These are phyloP conservation scores for Fusarium compactum DNA, from an alignment of 2,329 filamentous ascomycete genomes.

Conservation along the genomic window DNA sequence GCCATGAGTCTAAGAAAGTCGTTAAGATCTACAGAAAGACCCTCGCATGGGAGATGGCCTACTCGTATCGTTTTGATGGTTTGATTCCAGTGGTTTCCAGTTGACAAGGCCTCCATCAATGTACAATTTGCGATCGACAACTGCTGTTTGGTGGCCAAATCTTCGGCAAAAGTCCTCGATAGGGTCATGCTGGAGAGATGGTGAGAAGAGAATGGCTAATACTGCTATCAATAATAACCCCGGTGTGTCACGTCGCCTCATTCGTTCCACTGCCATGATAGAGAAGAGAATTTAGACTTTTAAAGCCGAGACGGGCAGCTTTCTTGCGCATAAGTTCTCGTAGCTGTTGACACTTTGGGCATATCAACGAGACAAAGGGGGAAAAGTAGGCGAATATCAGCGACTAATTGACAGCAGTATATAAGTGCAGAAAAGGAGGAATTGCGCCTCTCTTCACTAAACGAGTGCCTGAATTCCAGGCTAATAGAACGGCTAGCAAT, in stretches of 20 bases:
- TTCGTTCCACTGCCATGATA: background rate
- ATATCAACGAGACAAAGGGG: background rate
- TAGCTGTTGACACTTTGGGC: background rate
- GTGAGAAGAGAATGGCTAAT: rapidly evolving
- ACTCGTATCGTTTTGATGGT: slow-evolving; percentile 3
- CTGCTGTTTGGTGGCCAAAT: slow-evolving; percentile 8
- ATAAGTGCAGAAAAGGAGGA: background rate
- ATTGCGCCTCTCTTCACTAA: background rate
- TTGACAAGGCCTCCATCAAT: slow-evolving; percentile 5
- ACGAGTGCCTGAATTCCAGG: background rate
- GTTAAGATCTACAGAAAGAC: background rate
- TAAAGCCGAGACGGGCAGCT: background rate
- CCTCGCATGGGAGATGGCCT: background rate
- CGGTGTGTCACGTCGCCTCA: background rate
- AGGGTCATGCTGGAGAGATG: background rate
- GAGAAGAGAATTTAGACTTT: rapidly evolving
- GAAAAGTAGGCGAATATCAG: background rate
- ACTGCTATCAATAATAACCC: background rate
- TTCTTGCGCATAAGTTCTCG: background rate
- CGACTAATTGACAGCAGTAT: background rate
- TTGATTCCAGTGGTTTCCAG: background rate
- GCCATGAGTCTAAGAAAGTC: background rate
- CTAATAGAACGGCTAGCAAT: background rate
- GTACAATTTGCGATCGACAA: background rate
- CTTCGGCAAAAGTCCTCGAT: slow-evolving; percentile 2